Percentiles rank a stretch among this genome's conserved stretches.
phyloP scores from a whole-genome alignment of 2,329 filamentous ascomycete genomes.

The Neoascochyta sp. region DNA sequence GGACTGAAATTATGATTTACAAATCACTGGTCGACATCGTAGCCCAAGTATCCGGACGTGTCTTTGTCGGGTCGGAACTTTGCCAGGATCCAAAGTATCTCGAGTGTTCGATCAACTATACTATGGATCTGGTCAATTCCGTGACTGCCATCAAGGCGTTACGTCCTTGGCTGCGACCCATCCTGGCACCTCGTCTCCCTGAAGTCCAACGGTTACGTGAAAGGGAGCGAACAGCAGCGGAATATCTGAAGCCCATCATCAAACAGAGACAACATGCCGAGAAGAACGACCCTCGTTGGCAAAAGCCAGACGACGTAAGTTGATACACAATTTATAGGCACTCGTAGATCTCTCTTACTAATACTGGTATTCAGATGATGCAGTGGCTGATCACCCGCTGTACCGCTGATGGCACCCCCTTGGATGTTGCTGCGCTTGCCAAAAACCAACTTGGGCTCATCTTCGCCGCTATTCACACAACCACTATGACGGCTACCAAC shows the following conservation, averaged over 20 bases:
- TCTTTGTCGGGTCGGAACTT: constrained; percentile 34
- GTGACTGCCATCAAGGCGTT: constrained; percentile 26
- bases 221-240: constrained; percentile 11
- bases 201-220: constrained; percentile 20
- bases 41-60: constrained; percentile 31
- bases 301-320: constrained; percentile 37
- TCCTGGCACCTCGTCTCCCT: constrained; percentile 23
- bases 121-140: constrained; percentile 28
- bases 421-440: constrained; percentile 3
- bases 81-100: constrained; percentile 30
- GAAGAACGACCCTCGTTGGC: constrained; percentile 25
- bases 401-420: constrained; percentile 7
- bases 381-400: constrained; percentile 36
- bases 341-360: no score
- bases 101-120: constrained; percentile 28
- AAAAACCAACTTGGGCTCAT: constrained; percentile 21
- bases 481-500: constrained; percentile 23
- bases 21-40: constrained; percentile 28
- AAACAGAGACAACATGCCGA: constrained; percentile 18
- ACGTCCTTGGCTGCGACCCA: constrained; percentile 22
- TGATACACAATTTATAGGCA: no score
- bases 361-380: no score
- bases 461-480: constrained; percentile 34
- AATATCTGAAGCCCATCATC: constrained; percentile 25
- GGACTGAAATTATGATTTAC: constrained; percentile 31